Conservation (phyloP, 2,329 filamentous ascomycete species). For the Alternaria ethzedia region DNA sequence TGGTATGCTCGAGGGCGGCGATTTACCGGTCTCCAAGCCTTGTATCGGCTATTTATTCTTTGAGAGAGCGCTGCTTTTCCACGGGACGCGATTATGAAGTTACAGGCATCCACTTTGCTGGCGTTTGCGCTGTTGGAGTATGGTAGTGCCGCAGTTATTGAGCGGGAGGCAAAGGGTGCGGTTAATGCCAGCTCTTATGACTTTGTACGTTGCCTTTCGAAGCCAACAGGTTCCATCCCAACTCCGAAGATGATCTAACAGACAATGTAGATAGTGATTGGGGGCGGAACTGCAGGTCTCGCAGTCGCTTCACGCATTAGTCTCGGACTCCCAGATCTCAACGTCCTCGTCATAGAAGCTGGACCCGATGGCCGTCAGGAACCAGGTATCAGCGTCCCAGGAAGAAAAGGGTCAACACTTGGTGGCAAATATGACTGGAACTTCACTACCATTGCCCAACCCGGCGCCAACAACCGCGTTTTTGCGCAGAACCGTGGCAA, state of each 20-base stretch:
- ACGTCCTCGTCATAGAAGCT: conserved; percentile 35
- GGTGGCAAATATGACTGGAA: conserved; percentile 46
- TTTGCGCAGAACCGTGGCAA: conserved; percentile 55
- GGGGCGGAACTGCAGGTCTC: conserved; percentile 38
- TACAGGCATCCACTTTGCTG: conserved; percentile 1
- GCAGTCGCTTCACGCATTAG: conserved; percentile 43
- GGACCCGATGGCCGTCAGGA: conserved; percentile 38
- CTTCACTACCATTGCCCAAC: conserved; percentile 54
- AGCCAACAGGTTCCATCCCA: too few relatives aligned
- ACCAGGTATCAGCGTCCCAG: conserved; percentile 34
- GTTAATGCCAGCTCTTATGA: conserved; percentile 2
- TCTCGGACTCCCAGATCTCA: conserved; percentile 31
- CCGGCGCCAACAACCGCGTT: conserved; percentile 49
- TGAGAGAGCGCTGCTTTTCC: neutral
- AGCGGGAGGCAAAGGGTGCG: neutral
- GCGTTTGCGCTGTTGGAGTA: conserved; percentile 6
- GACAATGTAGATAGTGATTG: conserved; percentile 22
- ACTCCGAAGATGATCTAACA: neutral
- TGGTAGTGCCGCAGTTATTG: neutral
- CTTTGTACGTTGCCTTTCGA: conserved; percentile 1
- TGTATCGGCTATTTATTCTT: neutral
- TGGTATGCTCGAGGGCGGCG: neutral
- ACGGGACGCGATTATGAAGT: conserved; percentile 11
- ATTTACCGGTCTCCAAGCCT: neutral
- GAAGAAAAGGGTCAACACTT: conserved; percentile 36